Conservation (phyloP, 257 asterid species). For the Forsythia suspensa region DNA sequence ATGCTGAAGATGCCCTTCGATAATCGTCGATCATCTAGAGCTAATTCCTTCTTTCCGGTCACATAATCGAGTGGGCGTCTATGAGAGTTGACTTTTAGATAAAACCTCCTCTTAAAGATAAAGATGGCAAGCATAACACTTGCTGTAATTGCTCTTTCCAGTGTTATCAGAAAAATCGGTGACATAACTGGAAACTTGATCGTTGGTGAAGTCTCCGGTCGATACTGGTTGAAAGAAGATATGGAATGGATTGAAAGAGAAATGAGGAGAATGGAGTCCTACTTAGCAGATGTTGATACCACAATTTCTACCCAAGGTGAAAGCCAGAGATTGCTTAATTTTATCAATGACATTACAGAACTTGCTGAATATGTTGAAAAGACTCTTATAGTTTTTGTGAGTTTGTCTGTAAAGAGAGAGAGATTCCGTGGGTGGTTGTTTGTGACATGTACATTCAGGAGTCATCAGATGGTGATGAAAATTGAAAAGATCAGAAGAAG, state of each 20-base stretch:
- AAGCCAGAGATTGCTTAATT: neutral
- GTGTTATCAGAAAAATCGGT: neutral
- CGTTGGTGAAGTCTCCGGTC: neutral
- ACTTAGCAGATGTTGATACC: neutral
- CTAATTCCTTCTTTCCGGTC: neutral
- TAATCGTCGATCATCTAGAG: neutral
- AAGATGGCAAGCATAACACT: neutral
- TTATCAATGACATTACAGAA: neutral
- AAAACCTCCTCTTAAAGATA: neutral
- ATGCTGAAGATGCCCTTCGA: too few species aligned
- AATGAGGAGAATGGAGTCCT: neutral
- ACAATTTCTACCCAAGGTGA: neutral
- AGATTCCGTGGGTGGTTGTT: neutral
- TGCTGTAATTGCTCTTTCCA: neutral
- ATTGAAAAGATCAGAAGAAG: neutral
- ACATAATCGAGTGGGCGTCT: neutral
- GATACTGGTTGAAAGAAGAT: neutral
- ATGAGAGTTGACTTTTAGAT: neutral
- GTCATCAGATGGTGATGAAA: neutral
- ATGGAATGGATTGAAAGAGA: neutral
- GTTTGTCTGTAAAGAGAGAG: neutral
- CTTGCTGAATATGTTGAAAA: neutral
- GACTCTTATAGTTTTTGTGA: neutral
- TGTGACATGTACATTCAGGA: neutral
- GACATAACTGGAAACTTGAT: neutral